Conservation (phyloP, 1,284 basidiomycete species). For the Marasmius oreades region DNA sequence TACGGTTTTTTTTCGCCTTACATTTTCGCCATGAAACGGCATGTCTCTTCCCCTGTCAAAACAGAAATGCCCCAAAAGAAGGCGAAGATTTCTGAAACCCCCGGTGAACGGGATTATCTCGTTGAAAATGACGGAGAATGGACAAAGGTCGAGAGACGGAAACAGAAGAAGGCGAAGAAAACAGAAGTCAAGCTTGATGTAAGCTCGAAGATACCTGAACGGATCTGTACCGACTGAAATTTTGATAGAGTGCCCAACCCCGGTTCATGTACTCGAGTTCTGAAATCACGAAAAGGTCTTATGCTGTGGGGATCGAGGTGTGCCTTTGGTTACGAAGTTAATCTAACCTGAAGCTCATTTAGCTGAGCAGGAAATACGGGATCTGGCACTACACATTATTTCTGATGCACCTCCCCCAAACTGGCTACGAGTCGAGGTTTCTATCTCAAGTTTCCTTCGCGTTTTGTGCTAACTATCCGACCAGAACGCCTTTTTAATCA, state of each 20-base stretch:
- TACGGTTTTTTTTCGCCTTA: background rate
- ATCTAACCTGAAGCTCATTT: conserved; percentile 6
- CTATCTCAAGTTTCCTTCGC: conserved; percentile 16
- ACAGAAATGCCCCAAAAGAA: conserved; percentile 8
- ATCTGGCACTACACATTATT: conserved; percentile 77
- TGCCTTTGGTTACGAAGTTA: conserved; percentile 24
- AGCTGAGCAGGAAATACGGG: conserved; percentile 70
- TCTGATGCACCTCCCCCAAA: conserved; percentile 77
- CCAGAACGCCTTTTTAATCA: conserved; percentile 69
- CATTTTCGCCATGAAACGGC: conserved; percentile 4
- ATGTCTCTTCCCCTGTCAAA: conserved; percentile 2
- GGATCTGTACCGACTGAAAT: conserved; percentile 5
- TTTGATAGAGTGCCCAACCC: conserved; percentile 52
- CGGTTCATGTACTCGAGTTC: conserved; percentile 76
- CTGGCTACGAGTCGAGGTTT: conserved; percentile 82
- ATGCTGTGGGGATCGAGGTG: conserved; percentile 76
- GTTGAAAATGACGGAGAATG: conserved; percentile 42
- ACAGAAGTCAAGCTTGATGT: conserved; percentile 55
- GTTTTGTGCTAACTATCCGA: conserved; percentile 3
- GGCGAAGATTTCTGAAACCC: conserved; percentile 9
- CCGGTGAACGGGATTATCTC: conserved; percentile 18
- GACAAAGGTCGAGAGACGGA: conserved; percentile 75
- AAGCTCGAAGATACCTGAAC: conserved; percentile 30
- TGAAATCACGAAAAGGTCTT: conserved; percentile 69
- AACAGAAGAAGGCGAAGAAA: conserved; percentile 70